These are phyloP conservation scores for Zelonia costaricensis DNA, from an alignment of 208 protist species.

Conservation along the genomic window DNA sequence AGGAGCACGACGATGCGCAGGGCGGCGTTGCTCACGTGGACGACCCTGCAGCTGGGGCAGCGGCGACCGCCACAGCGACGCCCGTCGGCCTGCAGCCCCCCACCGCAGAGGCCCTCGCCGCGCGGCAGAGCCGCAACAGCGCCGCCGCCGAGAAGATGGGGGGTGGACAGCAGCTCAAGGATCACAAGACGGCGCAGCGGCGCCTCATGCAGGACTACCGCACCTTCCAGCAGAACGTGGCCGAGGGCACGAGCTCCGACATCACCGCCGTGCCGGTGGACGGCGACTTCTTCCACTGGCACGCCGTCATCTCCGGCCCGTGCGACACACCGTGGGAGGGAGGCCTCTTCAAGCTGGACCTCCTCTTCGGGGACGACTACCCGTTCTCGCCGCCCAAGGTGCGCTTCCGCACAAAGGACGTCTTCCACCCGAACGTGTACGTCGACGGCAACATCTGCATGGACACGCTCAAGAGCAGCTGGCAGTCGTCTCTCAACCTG, in stretches of 20 bases:
- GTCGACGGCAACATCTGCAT: constrained; percentile 98
- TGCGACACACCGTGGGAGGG: constrained; percentile 86
- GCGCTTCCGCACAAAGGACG: constrained; percentile 96
- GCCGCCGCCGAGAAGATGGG: constrained; percentile 31
- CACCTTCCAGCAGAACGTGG: constrained; percentile 40
- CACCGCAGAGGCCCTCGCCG: not conserved
- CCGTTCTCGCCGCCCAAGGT: constrained; percentile 97
- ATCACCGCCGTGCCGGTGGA: constrained; percentile 71
- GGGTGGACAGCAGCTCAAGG: constrained; percentile 26
- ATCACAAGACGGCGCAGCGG: constrained; percentile 45
- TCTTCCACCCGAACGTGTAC: constrained; percentile 99
- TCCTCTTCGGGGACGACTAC: constrained; percentile 85
- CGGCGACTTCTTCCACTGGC: constrained; percentile 85
- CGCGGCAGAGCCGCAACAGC: constrained; percentile 25
- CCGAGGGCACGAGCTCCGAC: constrained; percentile 32
- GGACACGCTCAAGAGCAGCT: constrained; percentile 99
- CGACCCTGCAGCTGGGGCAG: not conserved
- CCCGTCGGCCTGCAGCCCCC: not conserved
- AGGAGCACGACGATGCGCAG: not conserved
- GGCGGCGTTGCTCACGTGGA: not conserved
- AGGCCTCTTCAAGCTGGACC: constrained; percentile 82
- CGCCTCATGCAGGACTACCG: constrained; percentile 80
- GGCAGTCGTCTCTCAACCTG: constrained; percentile 99
- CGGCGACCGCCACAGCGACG: not conserved
- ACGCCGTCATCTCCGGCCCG: constrained; percentile 83